A percentile compares a stretch with the other conserved stretches of the same genome.
phyloP scores from a whole-genome alignment of 352 stramenopile species.

The Globisporangium rhizosaccharum region DNA sequence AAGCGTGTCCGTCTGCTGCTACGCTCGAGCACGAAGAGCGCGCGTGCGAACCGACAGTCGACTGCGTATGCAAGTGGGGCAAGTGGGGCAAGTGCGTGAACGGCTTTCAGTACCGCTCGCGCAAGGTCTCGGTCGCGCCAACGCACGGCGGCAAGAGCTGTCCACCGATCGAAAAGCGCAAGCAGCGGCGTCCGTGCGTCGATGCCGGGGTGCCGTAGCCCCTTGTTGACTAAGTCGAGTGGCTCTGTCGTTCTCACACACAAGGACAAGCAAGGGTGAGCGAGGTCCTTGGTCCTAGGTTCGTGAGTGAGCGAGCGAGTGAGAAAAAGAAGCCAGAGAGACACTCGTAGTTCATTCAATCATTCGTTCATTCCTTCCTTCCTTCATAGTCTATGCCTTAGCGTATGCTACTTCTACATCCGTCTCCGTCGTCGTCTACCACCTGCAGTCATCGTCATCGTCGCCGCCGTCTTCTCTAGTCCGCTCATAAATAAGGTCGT shows the following conservation, averaged over 20 bases:
- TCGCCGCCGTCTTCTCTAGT: too few species aligned
- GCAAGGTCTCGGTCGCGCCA: slow-evolving; percentile 21
- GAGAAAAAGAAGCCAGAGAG: too few species aligned
- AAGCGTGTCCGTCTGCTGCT: not conserved
- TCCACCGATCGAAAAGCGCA: slow-evolving; percentile 8
- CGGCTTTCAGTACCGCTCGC: slow-evolving; percentile 32
- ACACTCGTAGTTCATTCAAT: too few species aligned
- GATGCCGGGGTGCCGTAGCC: slow-evolving; percentile 28
- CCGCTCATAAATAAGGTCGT: too few species aligned
- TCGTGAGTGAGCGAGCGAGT: too few species aligned
- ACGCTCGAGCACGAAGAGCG: slow-evolving; percentile 7
- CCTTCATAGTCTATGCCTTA: too few species aligned
- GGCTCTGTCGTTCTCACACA: slow-evolving; percentile 3
- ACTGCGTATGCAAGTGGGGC: slow-evolving; percentile 14
- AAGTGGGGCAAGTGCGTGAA: slow-evolving; percentile 6
- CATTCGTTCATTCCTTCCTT: too few species aligned
- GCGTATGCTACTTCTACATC: too few species aligned
- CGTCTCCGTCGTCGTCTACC: too few species aligned
- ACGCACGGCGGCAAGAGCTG: slow-evolving; percentile 33
- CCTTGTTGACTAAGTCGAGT: slow-evolving; percentile 46
- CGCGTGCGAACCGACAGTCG: slow-evolving; percentile 1
- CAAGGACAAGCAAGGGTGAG: too few species aligned
- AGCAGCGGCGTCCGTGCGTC: slow-evolving; percentile 8
- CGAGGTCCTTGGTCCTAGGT: too few species aligned
- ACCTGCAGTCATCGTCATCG: too few species aligned